These are phyloP conservation scores for Exophiala bonariae DNA, from an alignment of 2,329 filamentous ascomycete species.

Conservation along the genomic window DNA sequence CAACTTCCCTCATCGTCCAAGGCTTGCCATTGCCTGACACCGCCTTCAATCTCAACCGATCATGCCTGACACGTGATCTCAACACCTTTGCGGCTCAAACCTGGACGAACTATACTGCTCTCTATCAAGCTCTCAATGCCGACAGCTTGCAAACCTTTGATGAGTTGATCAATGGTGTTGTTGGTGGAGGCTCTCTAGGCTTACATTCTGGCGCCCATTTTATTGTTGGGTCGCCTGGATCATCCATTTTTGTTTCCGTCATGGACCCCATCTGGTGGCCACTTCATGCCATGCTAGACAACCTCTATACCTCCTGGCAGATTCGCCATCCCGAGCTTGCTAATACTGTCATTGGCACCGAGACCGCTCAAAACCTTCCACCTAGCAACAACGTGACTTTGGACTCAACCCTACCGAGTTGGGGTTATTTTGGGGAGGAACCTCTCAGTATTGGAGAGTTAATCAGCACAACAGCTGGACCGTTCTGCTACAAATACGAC, in stretches of 20 bases:
- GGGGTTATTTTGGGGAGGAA: conserved; percentile 23
- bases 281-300: conserved; percentile 28
- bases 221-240: conserved; percentile 25
- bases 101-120: conserved; percentile 24
- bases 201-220: conserved; percentile 30
- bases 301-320: conserved; percentile 29
- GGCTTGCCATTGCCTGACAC: conserved; percentile 25
- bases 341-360: conserved; percentile 22
- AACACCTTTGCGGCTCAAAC: conserved; percentile 27
- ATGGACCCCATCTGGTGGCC: conserved; percentile 30
- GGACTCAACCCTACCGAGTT: conserved; percentile 22
- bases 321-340: conserved; percentile 24
- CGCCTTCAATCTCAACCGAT: conserved; percentile 24
- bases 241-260: conserved; percentile 26
- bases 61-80: conserved; percentile 29
- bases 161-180: conserved; percentile 23
- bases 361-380: conserved; percentile 27
- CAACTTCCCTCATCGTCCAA: conserved; percentile 18
- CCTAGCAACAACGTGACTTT: conserved; percentile 28
- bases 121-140: conserved; percentile 19
- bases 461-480: conserved; percentile 28
- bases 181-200: conserved; percentile 23
- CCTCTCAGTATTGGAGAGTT: conserved; percentile 22
- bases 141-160: conserved; percentile 18
- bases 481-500: conserved; percentile 31